Evolutionary conservation across 2,329 filamentous ascomycete species (phyloP).

Genomic region (Botrytis byssoidea): DNA sequence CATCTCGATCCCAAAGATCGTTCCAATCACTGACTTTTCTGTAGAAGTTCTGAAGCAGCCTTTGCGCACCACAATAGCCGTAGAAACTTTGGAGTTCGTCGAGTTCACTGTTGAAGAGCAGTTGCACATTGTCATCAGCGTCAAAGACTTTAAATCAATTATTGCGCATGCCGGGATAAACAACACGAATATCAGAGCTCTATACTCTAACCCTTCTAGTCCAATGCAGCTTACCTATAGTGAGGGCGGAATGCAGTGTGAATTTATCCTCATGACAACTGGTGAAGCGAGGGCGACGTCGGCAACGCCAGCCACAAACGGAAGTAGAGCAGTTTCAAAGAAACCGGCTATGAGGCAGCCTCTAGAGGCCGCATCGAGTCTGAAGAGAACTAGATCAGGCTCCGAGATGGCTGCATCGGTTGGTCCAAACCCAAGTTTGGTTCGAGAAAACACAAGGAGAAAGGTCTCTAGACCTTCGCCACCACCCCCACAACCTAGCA

Average conservation of each 20-base stretch:
- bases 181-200: slow-evolving; percentile 63
- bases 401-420: slow-evolving; percentile 36
- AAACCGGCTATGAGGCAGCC: slow-evolving; percentile 33
- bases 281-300: slow-evolving; percentile 52
- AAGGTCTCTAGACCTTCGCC: slow-evolving; percentile 49
- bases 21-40: slow-evolving; percentile 15
- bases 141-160: slow-evolving; percentile 80
- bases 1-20: slow-evolving; percentile 19
- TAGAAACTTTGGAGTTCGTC: slow-evolving; percentile 75
- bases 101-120: slow-evolving; percentile 72
- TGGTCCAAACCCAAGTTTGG: slow-evolving; percentile 24
- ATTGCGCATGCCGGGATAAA: slow-evolving; percentile 71
- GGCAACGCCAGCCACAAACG: slow-evolving; percentile 32
- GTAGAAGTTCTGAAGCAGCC: slow-evolving; percentile 77
- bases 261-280: slow-evolving; percentile 81
- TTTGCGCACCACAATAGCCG: slow-evolving; percentile 73
- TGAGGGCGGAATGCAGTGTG: slow-evolving; percentile 65
- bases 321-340: slow-evolving; percentile 32
- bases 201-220: slow-evolving; percentile 68
- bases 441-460: slow-evolving; percentile 36
- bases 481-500: slow-evolving; percentile 54
- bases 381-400: slow-evolving; percentile 29
- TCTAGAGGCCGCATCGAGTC: slow-evolving; percentile 34
- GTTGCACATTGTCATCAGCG: slow-evolving; percentile 75
- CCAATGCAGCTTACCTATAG: slow-evolving; percentile 73